A percentile compares a stretch with the other conserved stretches of the same genome.
These are phyloP conservation scores for Corylus heterophylla DNA, from an alignment of 306 rosid species.

Conservation along the genomic window DNA sequence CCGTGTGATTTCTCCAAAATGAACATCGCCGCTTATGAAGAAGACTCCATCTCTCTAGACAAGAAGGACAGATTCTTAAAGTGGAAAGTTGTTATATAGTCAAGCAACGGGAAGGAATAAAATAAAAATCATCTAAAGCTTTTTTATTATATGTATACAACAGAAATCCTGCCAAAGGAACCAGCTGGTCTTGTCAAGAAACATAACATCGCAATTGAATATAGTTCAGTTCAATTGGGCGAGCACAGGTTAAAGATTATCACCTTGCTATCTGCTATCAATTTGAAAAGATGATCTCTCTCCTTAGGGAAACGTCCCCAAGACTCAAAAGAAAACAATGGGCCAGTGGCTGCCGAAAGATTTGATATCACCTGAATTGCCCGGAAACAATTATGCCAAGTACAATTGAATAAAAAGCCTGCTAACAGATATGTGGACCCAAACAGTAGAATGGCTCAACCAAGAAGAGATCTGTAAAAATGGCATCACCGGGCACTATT, in stretches of 20 bases:
- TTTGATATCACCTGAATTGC: conserved; percentile 74
- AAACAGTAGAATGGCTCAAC: conserved; percentile 9
- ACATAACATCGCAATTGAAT: conserved; percentile 3
- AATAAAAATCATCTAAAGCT: conserved; percentile 13
- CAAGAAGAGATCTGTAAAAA: neutral
- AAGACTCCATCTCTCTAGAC: conserved; percentile 66
- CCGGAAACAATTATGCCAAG: neutral
- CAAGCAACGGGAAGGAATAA: neutral
- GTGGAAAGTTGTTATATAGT: neutral
- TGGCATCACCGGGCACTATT: neutral
- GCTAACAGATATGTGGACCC: conserved; percentile 5
- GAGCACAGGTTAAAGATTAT: conserved; percentile 8
- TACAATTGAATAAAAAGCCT: conserved; percentile 13
- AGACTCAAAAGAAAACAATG: conserved; percentile 63
- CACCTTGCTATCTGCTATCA: conserved; percentile 75
- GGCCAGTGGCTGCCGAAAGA: conserved; percentile 65
- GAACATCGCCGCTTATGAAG: conserved; percentile 90
- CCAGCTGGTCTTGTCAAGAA: neutral
- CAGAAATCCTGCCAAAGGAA: neutral
- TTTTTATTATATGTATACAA: conserved; percentile 11
- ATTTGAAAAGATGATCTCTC: conserved; percentile 67
- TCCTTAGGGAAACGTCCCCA: conserved; percentile 90
- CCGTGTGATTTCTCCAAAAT: conserved; percentile 79
- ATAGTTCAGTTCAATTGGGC: neutral
- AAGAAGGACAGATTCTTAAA: conserved; percentile 27